phyloP scores from a whole-genome alignment of 164 flowering plant species.

The Stephania cephalantha region DNA sequence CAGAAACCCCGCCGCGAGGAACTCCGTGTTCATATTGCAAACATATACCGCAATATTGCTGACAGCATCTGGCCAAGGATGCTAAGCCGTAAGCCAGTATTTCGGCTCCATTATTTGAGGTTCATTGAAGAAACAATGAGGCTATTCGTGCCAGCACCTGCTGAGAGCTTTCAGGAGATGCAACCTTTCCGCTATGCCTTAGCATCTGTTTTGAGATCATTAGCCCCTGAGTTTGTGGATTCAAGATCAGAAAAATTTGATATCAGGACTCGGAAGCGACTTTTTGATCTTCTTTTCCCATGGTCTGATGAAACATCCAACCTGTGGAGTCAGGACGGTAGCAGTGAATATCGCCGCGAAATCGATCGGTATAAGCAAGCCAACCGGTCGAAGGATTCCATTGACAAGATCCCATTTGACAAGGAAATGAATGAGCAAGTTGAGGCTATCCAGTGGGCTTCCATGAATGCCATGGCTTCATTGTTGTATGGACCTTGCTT shows the following conservation, averaged over 20 bases:
- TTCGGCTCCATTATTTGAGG: conserved; percentile 83
- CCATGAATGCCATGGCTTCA: conserved; percentile 97
- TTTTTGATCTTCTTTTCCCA: conserved; percentile 89
- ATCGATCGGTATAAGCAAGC: conserved; percentile 86
- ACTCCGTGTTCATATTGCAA: conserved; percentile 84
- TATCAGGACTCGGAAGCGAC: conserved; percentile 70
- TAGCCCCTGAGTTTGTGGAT: conserved; percentile 93
- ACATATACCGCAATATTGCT: conserved; percentile 82
- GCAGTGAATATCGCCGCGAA: conserved; percentile 86
- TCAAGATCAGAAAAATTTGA: conserved; percentile 91
- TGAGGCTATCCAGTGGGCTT: conserved; percentile 97
- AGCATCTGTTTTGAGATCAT: conserved; percentile 80
- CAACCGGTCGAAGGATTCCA: conserved; percentile 92
- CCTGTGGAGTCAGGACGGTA: conserved; percentile 82
- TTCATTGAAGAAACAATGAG: conserved; percentile 84
- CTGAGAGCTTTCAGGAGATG: conserved; percentile 82
- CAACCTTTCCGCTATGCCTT: conserved; percentile 94
- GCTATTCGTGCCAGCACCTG: conserved; percentile 46
- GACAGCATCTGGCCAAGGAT: conserved; percentile 96
- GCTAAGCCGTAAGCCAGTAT: conserved; percentile 69
- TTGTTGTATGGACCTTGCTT: conserved; percentile 93
- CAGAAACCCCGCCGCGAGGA: conserved; percentile 95
- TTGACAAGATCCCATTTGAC: conserved; percentile 89
- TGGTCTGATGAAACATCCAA: conserved; percentile 89
- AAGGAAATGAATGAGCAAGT: conserved; percentile 88